phyloP scores from a whole-genome alignment of 352 stramenopile species.

The Phytopythium kandeliae region DNA sequence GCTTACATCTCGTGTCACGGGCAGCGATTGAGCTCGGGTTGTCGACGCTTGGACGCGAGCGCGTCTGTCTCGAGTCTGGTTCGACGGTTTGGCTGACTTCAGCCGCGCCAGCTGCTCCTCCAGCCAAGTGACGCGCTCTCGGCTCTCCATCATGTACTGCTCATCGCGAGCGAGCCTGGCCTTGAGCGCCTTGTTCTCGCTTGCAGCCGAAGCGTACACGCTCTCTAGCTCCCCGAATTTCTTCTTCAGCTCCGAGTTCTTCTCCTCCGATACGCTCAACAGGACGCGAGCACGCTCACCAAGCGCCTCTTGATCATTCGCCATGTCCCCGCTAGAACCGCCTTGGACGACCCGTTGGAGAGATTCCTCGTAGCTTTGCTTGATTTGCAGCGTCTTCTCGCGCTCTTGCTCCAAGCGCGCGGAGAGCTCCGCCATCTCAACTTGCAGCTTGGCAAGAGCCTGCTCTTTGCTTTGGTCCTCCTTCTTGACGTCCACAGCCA shows the following conservation, averaged over 20 bases:
- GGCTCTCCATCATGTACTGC: constrained; percentile 39
- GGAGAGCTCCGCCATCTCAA: constrained; percentile 61
- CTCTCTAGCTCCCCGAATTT: constrained; percentile 76
- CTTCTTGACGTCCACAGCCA: constrained; percentile 86
- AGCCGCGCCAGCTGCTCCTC: constrained; percentile 52
- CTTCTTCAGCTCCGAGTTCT: constrained; percentile 56
- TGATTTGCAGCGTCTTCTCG: constrained; percentile 70
- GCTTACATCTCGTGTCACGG: not conserved
- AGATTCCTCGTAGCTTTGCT: constrained; percentile 80
- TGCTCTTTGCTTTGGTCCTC: constrained; percentile 80
- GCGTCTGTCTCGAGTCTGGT: constrained; percentile 7
- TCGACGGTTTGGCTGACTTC: constrained; percentile 16
- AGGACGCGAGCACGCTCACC: constrained; percentile 62
- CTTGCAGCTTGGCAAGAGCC: constrained; percentile 65
- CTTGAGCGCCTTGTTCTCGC: constrained; percentile 46
- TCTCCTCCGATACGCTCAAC: constrained; percentile 72
- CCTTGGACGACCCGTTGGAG: constrained; percentile 62
- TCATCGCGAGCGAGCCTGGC: constrained; percentile 40
- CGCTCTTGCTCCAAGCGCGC: constrained; percentile 64
- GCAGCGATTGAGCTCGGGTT: not conserved
- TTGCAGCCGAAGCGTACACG: constrained; percentile 27
- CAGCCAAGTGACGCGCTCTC: constrained; percentile 58
- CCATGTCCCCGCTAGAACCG: constrained; percentile 11
- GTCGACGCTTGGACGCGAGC: constrained; percentile 6
- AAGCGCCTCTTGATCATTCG: constrained; percentile 24